phyloP scores from a whole-genome alignment of 2,329 filamentous ascomycete genomes.

The Xylariaceae sp. region DNA sequence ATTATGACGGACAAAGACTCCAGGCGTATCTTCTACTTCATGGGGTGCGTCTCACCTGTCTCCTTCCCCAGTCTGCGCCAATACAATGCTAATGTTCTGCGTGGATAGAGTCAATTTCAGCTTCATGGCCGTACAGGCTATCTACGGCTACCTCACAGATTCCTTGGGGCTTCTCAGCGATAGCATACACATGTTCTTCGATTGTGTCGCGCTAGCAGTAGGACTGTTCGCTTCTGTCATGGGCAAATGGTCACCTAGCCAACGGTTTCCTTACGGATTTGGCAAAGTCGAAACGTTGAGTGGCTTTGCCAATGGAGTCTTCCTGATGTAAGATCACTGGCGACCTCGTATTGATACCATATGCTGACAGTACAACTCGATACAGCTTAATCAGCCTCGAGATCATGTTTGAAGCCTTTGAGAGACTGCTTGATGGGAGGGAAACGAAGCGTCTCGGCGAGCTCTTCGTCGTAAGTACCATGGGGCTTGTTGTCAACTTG shows the following conservation, averaged over 20 bases:
- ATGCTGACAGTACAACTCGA: neutral
- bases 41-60: conserved; percentile 51
- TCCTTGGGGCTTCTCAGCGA: conserved; percentile 93
- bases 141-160: conserved; percentile 89
- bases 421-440: conserved; percentile 76
- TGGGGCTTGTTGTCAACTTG: conserved; percentile 84
- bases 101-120: conserved; percentile 72
- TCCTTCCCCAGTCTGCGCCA: neutral
- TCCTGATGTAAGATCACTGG: conserved; percentile 64
- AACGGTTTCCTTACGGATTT: conserved; percentile 88
- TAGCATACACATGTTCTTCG: conserved; percentile 99
- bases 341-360: neutral
- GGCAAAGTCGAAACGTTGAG: conserved; percentile 95
- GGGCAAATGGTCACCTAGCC: conserved; percentile 91
- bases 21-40: conserved; percentile 93
- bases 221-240: conserved; percentile 88
- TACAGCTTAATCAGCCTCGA: conserved; percentile 86
- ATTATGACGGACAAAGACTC: conserved; percentile 90
- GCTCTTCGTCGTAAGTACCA: conserved; percentile 78
- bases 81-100: conserved; percentile 8
- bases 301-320: conserved; percentile 93
- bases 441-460: conserved; percentile 81
- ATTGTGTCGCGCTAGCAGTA: conserved; percentile 86
- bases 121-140: conserved; percentile 92
- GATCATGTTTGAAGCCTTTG: conserved; percentile 90